Evolutionary conservation across 257 asterid genomes (phyloP).

Genomic region (Paulownia fortunei): DNA sequence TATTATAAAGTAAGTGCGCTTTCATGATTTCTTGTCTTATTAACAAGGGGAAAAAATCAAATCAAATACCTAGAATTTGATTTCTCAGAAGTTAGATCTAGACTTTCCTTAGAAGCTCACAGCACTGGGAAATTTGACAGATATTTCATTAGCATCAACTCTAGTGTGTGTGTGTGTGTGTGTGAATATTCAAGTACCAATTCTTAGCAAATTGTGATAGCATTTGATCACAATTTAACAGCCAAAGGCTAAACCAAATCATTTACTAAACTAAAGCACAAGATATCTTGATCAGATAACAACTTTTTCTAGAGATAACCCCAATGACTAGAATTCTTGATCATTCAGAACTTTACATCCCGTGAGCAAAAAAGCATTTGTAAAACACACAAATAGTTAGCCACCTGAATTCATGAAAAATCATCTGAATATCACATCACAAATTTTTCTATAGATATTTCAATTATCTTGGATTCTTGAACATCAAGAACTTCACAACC

Average conservation of each 20-base stretch:
- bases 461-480: conserved; percentile 4
- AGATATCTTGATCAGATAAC: background rate
- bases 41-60: background rate
- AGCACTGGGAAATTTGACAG: no score
- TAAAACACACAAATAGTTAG: background rate
- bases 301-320: no score
- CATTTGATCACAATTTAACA: background rate
- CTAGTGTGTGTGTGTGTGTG: no score
- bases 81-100: background rate
- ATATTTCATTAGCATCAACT: no score
- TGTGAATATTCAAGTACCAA: no score
- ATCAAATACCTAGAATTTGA: background rate
- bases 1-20: background rate
- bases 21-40: conserved; percentile 20
- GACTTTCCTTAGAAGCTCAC: no score
- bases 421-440: background rate
- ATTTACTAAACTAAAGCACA: background rate
- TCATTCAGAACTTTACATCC: background rate
- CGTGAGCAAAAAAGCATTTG: background rate
- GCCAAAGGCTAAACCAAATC: background rate
- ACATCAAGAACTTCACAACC: conserved; percentile 7
- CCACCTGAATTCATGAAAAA: background rate
- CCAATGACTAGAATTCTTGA: background rate
- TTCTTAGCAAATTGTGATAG: no score
- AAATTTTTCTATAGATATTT: background rate